Base-by-base conservation (phyloP, 1,284 basidiomycete genomes). In the Puccinia coronata region DNA sequence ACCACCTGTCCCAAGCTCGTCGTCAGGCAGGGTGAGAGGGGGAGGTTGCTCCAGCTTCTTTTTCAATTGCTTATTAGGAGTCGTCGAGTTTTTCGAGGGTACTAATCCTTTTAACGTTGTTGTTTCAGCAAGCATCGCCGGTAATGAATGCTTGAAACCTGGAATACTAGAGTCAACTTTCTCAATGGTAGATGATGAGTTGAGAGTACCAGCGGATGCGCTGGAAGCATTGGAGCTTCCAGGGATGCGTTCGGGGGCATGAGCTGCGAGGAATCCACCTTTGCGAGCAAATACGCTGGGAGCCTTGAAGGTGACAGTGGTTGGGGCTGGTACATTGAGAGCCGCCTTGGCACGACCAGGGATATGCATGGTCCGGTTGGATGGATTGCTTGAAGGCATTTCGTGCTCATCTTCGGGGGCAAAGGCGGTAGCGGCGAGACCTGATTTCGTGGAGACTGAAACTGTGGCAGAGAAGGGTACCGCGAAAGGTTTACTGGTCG, bases 81-180 rank as follows among this genome's bases (percentile, higher is more conserved):
- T 71, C 6, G 34, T 53, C 23, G 71, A 73, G 14, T 59, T 73
- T 20, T 55, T 73, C 25, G 47, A 55, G 36, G 80, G 63, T 20
- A 81, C 59, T n/a, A 81, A 39, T 51, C 71, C 71, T 49, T 75
- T 75, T 18, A 81, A 69, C 16, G 80, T 81, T 43, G 72, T 75
- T 25, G 80, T 81, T 25, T 81, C 43, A 41, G 80, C 71, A 49
- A 81, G 69, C 34, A 81, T 81, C 18, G 80, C 80, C 28, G 80
- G 80, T 39, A 81, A 57, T 55, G 69, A 65, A 51, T 81, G 80
- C 49, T 81, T 72, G 23, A 81, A 72, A 55, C 80, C 80, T 36
- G 80, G 80, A 75, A 81, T 81, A 41, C 63, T 72, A 70, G 80
- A 65, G 43, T 81, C 80, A 47, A 81, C 80, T 47, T 81, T 81